Percentiles rank a stretch among this genome's conserved stretches.
These are phyloP conservation scores for Suillus subluteus DNA, from an alignment of 768 basidiomycete genomes.

Conservation along the genomic window DNA sequence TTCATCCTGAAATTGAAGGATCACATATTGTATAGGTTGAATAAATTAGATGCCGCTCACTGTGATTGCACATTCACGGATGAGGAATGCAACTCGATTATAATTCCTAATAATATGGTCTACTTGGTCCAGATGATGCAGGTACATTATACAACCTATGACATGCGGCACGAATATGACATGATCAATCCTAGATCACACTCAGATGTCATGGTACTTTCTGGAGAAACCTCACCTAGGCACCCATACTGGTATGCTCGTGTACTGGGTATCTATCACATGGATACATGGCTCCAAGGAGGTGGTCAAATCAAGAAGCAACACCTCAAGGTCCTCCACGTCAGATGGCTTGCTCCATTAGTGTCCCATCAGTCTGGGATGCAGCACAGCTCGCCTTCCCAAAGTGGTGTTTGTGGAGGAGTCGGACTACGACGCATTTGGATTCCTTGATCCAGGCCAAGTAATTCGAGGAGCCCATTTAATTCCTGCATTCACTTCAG, in stretches of 20 bases:
- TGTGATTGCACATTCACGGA: neutral
- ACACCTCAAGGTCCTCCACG: too few species aligned
- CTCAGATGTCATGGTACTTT: neutral
- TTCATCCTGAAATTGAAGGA: neutral
- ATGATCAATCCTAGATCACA: neutral
- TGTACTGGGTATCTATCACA: conserved; percentile 23
- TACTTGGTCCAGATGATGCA: neutral
- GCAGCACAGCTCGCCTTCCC: too few species aligned
- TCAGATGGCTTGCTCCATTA: too few species aligned
- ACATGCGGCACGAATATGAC: neutral
- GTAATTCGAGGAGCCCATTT: too few species aligned
- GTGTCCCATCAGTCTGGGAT: too few species aligned
- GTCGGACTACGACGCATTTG: too few species aligned
- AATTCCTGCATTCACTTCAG: too few species aligned
- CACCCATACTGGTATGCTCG: conserved; percentile 10
- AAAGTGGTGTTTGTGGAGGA: too few species aligned
- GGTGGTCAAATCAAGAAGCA: too few species aligned
- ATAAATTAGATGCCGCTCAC: too few species aligned
- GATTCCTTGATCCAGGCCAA: too few species aligned
- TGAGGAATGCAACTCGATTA: neutral
- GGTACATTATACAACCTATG: neutral
- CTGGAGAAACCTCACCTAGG: neutral
- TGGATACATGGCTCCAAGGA: conserved; percentile 7
- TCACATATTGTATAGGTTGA: neutral
- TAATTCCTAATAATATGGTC: neutral